Percentiles rank a stretch among this genome's conserved stretches.
These are phyloP conservation scores for Centrapalus pauciflorus DNA, from an alignment of 129 eudicot species.

Conservation along the genomic window DNA sequence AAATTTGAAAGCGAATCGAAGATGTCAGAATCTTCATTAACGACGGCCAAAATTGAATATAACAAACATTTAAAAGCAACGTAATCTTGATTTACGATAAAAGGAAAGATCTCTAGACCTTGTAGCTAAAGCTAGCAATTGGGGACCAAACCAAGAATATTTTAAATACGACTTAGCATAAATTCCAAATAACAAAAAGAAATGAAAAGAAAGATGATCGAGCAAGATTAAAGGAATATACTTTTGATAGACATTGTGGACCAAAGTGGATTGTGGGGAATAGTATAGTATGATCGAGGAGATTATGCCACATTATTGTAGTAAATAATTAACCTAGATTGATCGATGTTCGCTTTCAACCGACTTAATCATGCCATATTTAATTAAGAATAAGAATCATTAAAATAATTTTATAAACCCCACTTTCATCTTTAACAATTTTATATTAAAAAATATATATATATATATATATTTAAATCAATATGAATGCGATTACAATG, in stretches of 20 bases:
- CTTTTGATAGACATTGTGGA: constrained; percentile 17
- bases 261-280: constrained; percentile 25
- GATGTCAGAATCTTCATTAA: not conserved
- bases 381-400: constrained; percentile 12
- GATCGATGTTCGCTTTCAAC: constrained; percentile 29
- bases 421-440: constrained; percentile 8
- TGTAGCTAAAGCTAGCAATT: not conserved
- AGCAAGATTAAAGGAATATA: constrained; percentile 8
- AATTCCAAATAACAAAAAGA: not conserved
- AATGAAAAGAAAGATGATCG: not conserved
- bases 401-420: constrained; percentile 12
- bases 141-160: not conserved
- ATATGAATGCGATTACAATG: no score
- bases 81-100: no score
- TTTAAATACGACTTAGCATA: not conserved
- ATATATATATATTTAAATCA: no score
- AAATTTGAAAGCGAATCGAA: no score
- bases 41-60: not conserved
- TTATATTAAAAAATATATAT: not conserved
- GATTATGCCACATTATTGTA: constrained; percentile 23
- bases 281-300: constrained; percentile 14
- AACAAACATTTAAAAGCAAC: no score
- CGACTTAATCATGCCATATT: constrained; percentile 19
- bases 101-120: not conserved
- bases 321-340: constrained; percentile 26